Conservation (phyloP, 2,329 filamentous ascomycete species). For the Ramularia endophylla region DNA sequence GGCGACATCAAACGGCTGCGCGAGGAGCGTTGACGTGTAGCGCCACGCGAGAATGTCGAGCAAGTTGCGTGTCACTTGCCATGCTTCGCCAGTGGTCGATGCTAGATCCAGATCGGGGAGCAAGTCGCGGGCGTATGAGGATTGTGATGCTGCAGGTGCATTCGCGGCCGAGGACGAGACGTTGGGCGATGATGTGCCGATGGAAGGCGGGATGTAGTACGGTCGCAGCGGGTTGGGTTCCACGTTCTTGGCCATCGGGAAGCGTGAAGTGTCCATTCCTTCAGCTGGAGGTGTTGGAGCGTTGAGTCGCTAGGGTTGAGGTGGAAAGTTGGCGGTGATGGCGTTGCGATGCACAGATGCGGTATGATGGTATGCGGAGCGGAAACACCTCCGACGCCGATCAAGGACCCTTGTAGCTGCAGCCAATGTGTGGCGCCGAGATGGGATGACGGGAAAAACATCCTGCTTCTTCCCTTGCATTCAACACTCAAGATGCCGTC, state of each 20-base stretch:
- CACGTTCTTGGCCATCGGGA: conserved; percentile 39
- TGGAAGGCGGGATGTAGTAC: conserved; percentile 66
- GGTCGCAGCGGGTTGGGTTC: conserved; percentile 61
- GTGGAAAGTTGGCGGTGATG: too few species aligned
- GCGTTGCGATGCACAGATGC: too few species aligned
- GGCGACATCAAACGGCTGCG: conserved; percentile 95
- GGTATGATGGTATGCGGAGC: too few species aligned
- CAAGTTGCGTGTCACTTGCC: conserved; percentile 56
- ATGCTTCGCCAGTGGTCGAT: conserved; percentile 29
- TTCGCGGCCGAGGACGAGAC: conserved; percentile 27
- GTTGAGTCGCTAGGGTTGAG: too few species aligned
- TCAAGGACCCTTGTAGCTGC: too few species aligned
- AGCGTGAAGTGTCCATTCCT: conserved; percentile 18
- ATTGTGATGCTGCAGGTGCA: conserved; percentile 37
- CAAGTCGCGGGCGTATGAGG: conserved; percentile 69
- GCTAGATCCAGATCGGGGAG: conserved; percentile 71
- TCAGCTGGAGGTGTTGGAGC: too few species aligned
- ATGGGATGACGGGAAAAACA: too few species aligned
- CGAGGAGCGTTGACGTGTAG: conserved; percentile 81
- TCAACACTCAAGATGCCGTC: too few species aligned
- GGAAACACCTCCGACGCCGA: too few species aligned
- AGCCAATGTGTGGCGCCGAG: too few species aligned
- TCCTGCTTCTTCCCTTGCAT: too few species aligned
- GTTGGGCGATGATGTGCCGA: conserved; percentile 38
- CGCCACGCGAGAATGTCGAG: conserved; percentile 85